Evolutionary conservation across 2,329 filamentous ascomycete species (phyloP).

Genomic region (Pseudopyrenochaeta lycopersici): DNA sequence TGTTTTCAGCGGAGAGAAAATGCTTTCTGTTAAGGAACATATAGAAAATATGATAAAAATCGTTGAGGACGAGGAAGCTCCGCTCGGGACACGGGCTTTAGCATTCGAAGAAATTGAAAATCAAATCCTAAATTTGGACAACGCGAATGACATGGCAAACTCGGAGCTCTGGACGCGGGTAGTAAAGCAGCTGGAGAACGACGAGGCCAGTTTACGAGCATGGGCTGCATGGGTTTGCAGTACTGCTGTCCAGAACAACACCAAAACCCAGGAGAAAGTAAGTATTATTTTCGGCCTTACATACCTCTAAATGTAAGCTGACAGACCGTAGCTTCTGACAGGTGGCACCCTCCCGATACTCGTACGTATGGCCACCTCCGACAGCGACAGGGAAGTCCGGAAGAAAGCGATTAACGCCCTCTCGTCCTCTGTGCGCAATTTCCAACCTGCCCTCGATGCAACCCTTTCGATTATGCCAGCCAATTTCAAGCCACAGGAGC

Average conservation of each 20-base stretch:
- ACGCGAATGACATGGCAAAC: slow-evolving; percentile 89
- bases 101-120: slow-evolving; percentile 43
- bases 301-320: slow-evolving; percentile 8
- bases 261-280: slow-evolving; percentile 79
- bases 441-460: slow-evolving; percentile 75
- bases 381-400: slow-evolving; percentile 70
- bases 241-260: slow-evolving; percentile 96
- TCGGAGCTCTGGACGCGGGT: slow-evolving; percentile 85
- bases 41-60: slow-evolving; percentile 87
- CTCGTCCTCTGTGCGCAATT: slow-evolving; percentile 86
- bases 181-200: slow-evolving; percentile 72
- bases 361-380: slow-evolving; percentile 69
- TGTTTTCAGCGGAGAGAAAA: slow-evolving; percentile 11
- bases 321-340: slow-evolving; percentile 57
- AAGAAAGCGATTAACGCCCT: slow-evolving; percentile 91
- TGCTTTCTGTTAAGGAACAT: slow-evolving; percentile 79
- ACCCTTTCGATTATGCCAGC: slow-evolving; percentile 73
- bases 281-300: slow-evolving; percentile 23
- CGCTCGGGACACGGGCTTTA: slow-evolving; percentile 20
- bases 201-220: slow-evolving; percentile 75
- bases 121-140: slow-evolving; percentile 69
- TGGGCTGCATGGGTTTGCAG: slow-evolving; percentile 96
- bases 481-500: slow-evolving; percentile 65
- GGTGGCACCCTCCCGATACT: slow-evolving; percentile 75
- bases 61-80: slow-evolving; percentile 64